Base-by-base conservation (phyloP, 2,329 filamentous ascomycete species). In the Aspergillus sp. region DNA sequence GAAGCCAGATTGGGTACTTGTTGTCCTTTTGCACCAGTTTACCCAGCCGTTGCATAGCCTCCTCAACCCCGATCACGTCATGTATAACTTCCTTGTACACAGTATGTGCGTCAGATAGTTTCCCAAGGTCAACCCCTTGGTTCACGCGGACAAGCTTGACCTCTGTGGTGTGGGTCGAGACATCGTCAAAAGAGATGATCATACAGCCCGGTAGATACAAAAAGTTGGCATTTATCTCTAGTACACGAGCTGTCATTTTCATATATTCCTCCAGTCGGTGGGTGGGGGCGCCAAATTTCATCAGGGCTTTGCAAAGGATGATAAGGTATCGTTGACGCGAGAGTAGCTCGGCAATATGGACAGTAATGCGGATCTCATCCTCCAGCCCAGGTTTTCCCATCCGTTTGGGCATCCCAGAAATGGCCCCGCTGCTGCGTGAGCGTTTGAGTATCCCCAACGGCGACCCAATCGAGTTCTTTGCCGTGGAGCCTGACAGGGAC, bases 261-360 rank as follows among this genome's bases (percentile, higher is more conserved):
- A 98, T 88, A 73, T 96, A 96, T 71, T 96, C 80, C 75, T 98
- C 93, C 24, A 98, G 79, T 22, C 93, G 87, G 75, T 98, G 93
- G 0, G 93, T 96, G 2, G 93, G 93, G 0, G 93, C 93, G 22
- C 93, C 93, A 62, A 91, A 97, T 70, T 87, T 83, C 92, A 98
- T 97, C 56, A 98, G 78, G 1, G 91, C 91, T 43, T 87, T 86
- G 69, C 93, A 97, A 43, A 98, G 84, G 72, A 90, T 92, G 58
- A 93, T 82, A 12, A 97, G 82, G 71, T 96, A 97, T 52, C 86
- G 85, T 65, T 97, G 93, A 4, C 93, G 85, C 45, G 88, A 86
- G 20, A 96, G 82, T 20, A 89, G 93, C 60, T 86, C 84, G 17
- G 84, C 84, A 58, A 88, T 83, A 66, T 87, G 84, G 5, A 85